These are phyloP conservation scores for Wickerhamiella dianesei DNA, from an alignment of 805 yeast species.

Conservation along the genomic window DNA sequence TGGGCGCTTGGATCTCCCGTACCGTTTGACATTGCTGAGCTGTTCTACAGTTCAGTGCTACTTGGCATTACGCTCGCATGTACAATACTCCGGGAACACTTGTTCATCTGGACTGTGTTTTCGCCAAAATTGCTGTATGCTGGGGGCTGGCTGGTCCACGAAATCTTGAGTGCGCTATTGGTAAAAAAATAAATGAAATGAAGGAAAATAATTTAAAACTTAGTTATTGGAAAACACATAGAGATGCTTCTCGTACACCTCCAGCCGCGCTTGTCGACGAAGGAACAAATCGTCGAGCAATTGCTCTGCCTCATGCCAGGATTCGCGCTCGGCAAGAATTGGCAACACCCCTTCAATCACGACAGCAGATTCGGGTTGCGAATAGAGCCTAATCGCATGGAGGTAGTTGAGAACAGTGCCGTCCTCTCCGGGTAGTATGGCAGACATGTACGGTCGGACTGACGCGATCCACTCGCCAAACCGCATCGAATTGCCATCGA, in stretches of 20 bases:
- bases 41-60: constrained; percentile 12
- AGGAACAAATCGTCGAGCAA: background rate
- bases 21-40: constrained; percentile 23
- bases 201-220: too few species aligned
- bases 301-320: background rate
- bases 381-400: background rate
- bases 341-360: background rate
- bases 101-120: constrained; percentile 96
- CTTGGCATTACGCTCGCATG: constrained; percentile 39
- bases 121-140: constrained; percentile 81
- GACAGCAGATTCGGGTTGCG: background rate
- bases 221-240: background rate
- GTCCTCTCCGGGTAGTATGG: background rate
- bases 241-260: background rate
- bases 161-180: constrained; percentile 14
- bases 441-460: background rate
- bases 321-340: background rate
- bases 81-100: constrained; percentile 59
- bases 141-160: constrained; percentile 48
- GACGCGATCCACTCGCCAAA: background rate
- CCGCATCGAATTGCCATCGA: background rate
- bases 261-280: background rate
- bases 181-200: background rate
- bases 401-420: background rate
- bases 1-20: constrained; percentile 45